phyloP scores from a whole-genome alignment of 495 filamentous ascomycete genomes.

The Polyplosphaeria fusca region DNA sequence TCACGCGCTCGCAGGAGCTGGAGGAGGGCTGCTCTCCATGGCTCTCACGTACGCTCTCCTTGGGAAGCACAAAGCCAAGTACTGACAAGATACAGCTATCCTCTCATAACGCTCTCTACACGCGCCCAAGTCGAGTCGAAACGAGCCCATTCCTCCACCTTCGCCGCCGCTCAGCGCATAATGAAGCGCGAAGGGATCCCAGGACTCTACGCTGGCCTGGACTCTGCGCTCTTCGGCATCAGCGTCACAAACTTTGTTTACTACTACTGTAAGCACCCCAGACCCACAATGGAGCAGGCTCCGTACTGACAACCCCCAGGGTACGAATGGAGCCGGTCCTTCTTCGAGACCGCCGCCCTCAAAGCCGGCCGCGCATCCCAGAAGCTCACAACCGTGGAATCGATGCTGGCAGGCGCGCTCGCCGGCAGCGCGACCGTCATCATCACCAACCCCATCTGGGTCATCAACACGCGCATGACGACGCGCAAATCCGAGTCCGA shows the following conservation, averaged over 20 bases:
- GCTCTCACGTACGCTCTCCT: slow-evolving; percentile 69
- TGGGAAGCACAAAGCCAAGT: slow-evolving; percentile 3
- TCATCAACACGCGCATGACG: slow-evolving; percentile 97
- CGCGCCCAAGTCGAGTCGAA: slow-evolving; percentile 97
- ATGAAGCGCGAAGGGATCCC: slow-evolving; percentile 83
- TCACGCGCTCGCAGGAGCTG: slow-evolving; percentile 78
- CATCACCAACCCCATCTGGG: slow-evolving; percentile 97
- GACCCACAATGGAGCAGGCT: not conserved
- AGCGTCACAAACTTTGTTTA: slow-evolving; percentile 99
- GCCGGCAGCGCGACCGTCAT: slow-evolving; percentile 92
- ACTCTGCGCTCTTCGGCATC: slow-evolving; percentile 93
- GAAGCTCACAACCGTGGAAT: slow-evolving; percentile 84
- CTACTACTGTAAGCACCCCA: slow-evolving; percentile 73
- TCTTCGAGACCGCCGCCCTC: slow-evolving; percentile 77
- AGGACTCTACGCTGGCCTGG: slow-evolving; percentile 84
- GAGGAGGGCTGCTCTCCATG: slow-evolving; percentile 94
- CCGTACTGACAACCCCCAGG: slow-evolving; percentile 42
- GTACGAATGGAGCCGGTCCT: slow-evolving; percentile 95
- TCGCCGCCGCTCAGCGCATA: slow-evolving; percentile 79
- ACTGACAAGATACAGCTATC: slow-evolving; percentile 62
- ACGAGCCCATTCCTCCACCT: slow-evolving; percentile 76
- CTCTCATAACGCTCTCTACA: slow-evolving; percentile 94
- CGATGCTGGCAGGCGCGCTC: slow-evolving; percentile 92
- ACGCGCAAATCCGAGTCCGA: slow-evolving; percentile 65
- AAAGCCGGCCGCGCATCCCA: slow-evolving; percentile 71